Conservation (phyloP, 2,329 filamentous ascomycete species). For the Diaporthe sp. region DNA sequence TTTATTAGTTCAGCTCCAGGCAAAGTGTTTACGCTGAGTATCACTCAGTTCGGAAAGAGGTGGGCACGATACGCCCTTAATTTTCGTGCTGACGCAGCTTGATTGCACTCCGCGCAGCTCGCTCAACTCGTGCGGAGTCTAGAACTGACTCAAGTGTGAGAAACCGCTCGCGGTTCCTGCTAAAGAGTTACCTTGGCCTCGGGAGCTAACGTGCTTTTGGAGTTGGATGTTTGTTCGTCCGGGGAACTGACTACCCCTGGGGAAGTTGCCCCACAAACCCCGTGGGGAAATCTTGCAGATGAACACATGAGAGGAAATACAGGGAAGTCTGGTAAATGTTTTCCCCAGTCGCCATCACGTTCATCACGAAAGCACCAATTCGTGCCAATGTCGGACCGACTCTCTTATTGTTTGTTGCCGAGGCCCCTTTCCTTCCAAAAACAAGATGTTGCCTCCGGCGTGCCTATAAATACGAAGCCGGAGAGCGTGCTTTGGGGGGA, state of each 20-base stretch:
- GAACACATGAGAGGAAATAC: not conserved
- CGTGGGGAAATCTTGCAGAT: not conserved
- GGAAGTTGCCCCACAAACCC: slow-evolving; percentile 10
- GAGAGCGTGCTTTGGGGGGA: no score
- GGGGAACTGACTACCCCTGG: slow-evolving; percentile 10
- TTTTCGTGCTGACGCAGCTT: not conserved
- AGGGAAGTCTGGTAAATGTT: slow-evolving; percentile 24
- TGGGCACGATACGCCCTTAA: slow-evolving; percentile 16
- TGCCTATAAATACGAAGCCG: slow-evolving; percentile 4
- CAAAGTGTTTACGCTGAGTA: slow-evolving; percentile 17
- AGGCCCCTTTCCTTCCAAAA: not conserved
- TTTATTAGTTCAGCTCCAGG: not conserved
- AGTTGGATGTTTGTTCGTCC: not conserved
- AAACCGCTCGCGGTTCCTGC: not conserved
- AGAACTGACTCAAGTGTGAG: slow-evolving; percentile 14
- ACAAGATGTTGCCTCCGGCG: not conserved
- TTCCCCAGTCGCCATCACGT: slow-evolving; percentile 5
- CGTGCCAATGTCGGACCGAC: slow-evolving; percentile 14
- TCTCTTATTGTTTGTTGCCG: not conserved
- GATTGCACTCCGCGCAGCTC: not conserved
- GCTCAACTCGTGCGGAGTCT: slow-evolving; percentile 3
- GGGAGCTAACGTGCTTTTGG: not conserved
- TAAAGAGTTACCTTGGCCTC: not conserved
- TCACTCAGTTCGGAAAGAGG: not conserved
- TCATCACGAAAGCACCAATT: not conserved